Percentiles rank a stretch among this genome's conserved stretches.
phyloP scores from a whole-genome alignment of 208 protist species.

The Leishmania tarentolae region DNA sequence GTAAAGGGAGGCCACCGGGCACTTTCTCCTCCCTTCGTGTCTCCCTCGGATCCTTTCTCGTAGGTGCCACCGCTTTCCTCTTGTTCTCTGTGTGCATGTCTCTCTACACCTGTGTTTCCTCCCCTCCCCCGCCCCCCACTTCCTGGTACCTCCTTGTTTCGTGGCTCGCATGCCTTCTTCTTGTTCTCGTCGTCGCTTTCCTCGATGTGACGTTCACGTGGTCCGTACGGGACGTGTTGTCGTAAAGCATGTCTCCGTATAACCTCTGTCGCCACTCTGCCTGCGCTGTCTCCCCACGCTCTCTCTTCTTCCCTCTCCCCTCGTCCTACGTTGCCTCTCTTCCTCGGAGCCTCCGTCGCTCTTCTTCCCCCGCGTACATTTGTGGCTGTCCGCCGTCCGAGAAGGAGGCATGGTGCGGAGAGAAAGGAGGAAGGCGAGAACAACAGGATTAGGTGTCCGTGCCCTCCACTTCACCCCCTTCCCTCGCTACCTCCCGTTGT shows the following conservation, averaged over 20 bases:
- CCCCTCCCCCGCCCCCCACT: not conserved
- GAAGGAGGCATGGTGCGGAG: not conserved
- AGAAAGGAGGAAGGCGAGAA: not conserved
- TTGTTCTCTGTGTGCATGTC: slow-evolving; percentile 8
- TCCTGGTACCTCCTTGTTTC: slow-evolving; percentile 7
- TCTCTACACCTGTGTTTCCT: not conserved
- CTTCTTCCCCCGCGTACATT: not conserved
- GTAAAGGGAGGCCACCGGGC: not conserved
- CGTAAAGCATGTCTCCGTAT: not conserved
- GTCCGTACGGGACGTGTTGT: not conserved
- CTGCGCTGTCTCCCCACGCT: not conserved
- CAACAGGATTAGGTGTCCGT: not conserved
- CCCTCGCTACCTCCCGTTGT: not conserved
- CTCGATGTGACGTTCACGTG: not conserved
- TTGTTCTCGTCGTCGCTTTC: not conserved
- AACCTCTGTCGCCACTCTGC: not conserved
- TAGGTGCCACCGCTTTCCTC: not conserved
- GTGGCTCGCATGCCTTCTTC: not conserved
- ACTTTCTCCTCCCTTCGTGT: not conserved
- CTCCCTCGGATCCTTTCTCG: not conserved
- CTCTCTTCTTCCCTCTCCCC: slow-evolving; percentile 22
- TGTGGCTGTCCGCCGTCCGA: not conserved
- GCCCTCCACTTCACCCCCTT: not conserved
- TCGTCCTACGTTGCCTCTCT: too few relatives aligned
- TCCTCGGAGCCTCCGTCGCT: not conserved